Percentiles rank a stretch among this genome's conserved stretches.
phyloP scores from a whole-genome alignment of 2,329 filamentous ascomycete genomes.

The Talaromyces pinophilus region DNA sequence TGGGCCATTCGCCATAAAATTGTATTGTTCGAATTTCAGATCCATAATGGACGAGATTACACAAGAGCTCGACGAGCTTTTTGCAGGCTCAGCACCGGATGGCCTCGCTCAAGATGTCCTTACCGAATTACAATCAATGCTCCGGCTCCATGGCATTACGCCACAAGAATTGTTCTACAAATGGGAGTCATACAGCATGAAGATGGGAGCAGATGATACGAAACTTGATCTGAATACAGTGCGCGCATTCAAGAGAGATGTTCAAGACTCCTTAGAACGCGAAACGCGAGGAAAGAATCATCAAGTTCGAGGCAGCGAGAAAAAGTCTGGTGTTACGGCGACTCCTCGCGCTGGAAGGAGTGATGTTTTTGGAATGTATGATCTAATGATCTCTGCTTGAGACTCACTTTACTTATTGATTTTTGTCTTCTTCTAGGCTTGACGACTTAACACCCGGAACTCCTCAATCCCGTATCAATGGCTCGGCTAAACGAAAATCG shows the following conservation, averaged over 20 bases:
- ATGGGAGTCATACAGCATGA: constrained; percentile 97
- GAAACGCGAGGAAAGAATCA: constrained; percentile 65
- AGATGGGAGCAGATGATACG: constrained; percentile 81
- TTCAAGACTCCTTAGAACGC: constrained; percentile 81
- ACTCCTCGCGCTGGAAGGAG: constrained; percentile 62
- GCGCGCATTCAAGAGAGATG: constrained; percentile 78
- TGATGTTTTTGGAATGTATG: constrained; percentile 81
- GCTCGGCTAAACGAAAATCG: constrained; percentile 56
- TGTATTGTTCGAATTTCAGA: too few relatives aligned
- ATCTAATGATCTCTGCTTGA: background rate
- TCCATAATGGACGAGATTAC: constrained; percentile 52
- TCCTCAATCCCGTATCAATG: constrained; percentile 42
- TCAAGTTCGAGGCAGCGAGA: constrained; percentile 65
- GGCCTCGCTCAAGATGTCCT: constrained; percentile 75
- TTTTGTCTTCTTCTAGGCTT: constrained; percentile 48
- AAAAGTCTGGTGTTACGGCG: constrained; percentile 56
- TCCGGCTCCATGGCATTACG: constrained; percentile 77
- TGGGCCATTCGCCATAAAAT: background rate
- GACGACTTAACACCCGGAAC: constrained; percentile 70
- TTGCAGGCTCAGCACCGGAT: constrained; percentile 54
- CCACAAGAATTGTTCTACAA: constrained; percentile 93
- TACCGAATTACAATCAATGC: constrained; percentile 79
- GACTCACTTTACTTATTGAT: too few relatives aligned
- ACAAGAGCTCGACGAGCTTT: constrained; percentile 61
- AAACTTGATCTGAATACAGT: constrained; percentile 69